These are phyloP conservation scores for Ceratocystis variospora DNA, from an alignment of 2,329 filamentous ascomycete genomes.

Conservation along the genomic window DNA sequence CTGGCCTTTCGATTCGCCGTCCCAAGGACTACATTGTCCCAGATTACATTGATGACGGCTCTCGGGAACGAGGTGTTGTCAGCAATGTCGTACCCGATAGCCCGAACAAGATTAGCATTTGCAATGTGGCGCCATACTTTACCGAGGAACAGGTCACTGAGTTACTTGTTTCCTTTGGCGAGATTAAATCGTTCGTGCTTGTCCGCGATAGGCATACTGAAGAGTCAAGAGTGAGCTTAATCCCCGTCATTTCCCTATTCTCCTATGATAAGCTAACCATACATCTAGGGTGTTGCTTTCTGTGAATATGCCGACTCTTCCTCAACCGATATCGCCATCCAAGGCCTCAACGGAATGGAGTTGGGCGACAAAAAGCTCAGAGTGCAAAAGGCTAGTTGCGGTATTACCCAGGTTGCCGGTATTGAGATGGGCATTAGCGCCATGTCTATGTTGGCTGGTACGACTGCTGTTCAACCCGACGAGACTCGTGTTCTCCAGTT, in stretches of 20 bases:
- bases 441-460: conserved; percentile 94
- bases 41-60: conserved; percentile 51
- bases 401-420: conserved; percentile 80
- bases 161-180: conserved; percentile 78
- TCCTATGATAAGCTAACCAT: conserved; percentile 24
- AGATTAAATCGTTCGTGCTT: conserved; percentile 79
- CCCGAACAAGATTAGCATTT: conserved; percentile 85
- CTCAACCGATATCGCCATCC: conserved; percentile 71
- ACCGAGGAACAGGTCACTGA: conserved; percentile 85
- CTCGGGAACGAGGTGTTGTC: conserved; percentile 62
- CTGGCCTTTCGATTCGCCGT: conserved; percentile 61
- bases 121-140: conserved; percentile 77
- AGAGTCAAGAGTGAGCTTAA: conserved; percentile 61
- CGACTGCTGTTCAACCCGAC: conserved; percentile 64
- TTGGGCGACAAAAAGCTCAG: conserved; percentile 76
- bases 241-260: neutral
- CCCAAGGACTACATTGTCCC: conserved; percentile 98
- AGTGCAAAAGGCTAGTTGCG: conserved; percentile 80
- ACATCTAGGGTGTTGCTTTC: conserved; percentile 72
- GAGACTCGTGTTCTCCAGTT: conserved; percentile 76
- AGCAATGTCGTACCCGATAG: conserved; percentile 77
- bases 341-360: conserved; percentile 85
- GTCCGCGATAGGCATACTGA: conserved; percentile 77
- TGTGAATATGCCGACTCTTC: conserved; percentile 75
- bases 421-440: conserved; percentile 94